Evolutionary conservation across 257 asterid species (phyloP).

Genomic region (Solanum verrucosum): DNA sequence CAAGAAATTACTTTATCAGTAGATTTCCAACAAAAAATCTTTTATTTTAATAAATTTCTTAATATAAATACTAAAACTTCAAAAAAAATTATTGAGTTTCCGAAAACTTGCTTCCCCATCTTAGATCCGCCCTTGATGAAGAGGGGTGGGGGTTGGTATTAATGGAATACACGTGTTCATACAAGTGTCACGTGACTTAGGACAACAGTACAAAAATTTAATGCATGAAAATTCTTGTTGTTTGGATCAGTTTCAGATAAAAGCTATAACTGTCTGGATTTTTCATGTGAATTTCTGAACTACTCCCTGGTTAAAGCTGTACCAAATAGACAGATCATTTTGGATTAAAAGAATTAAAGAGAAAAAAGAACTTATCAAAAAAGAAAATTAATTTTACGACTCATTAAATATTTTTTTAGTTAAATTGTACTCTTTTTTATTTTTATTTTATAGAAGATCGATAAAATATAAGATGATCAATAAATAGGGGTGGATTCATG

Average conservation of each 20-base stretch:
- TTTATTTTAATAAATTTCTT: too few relatives aligned
- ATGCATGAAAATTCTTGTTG: background rate
- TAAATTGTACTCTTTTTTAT: too few relatives aligned
- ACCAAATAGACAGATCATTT: background rate
- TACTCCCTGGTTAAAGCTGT: background rate
- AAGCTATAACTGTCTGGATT: background rate
- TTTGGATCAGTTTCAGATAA: background rate
- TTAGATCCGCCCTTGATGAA: background rate
- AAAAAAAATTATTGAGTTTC: background rate
- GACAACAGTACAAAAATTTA: background rate
- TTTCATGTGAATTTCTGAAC: slow-evolving; percentile 1
- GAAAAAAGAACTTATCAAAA: background rate
- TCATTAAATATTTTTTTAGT: background rate
- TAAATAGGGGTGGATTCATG: background rate
- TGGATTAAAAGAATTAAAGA: background rate
- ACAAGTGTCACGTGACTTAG: slow-evolving; percentile 33
- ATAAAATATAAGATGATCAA: background rate
- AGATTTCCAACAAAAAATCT: background rate
- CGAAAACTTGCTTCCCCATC: background rate
- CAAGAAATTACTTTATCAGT: background rate
- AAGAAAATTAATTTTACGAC: background rate
- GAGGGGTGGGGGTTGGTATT: background rate
- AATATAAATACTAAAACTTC: too few relatives aligned
- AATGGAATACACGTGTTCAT: slow-evolving; percentile 19
- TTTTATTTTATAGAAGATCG: background rate